Base-by-base conservation (phyloP, 805 yeast genomes). In the Huiozyma sinensis region DNA sequence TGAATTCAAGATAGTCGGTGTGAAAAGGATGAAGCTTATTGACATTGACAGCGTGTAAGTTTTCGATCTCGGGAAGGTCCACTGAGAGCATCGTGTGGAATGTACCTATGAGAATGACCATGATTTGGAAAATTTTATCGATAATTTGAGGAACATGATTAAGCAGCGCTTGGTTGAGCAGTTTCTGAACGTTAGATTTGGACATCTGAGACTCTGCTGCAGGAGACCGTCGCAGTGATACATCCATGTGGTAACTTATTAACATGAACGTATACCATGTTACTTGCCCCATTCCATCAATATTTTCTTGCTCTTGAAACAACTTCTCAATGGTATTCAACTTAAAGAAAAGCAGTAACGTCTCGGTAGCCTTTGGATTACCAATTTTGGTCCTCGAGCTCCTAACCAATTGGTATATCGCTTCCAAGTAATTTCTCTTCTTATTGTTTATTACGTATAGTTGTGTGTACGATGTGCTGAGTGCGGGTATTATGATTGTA, bases 21-120 rank as follows among this genome's bases (percentile, higher is more conserved):
- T 17, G 24, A 4, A 17, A 17, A 17, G 2, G 4, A 17, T 17
- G 24, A 2, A 17, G 24, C 24, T 17, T 17, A 17, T 17, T 17
- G 24, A 17, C 24, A 17, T 17, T 17, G 24, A 17, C 24, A 17
- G 24, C 24, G 24, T 17, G 24, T 17, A 17, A 17, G 24, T 7
- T 13, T 17, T 36, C 64, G 56, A 30, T 56, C 44, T 43, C 36
- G 51, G 43, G 8, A 11, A 30, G 28, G 27, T 36, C 11, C 9
- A n/a, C 28, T 10, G 24, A 27, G 28, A 11, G 27, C n/a, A 36
- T 12, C 13, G 28, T 11, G 28, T n/a, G 5, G 28, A 36, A 36
- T 7, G 38, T 36, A 12, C 38, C 38, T 10, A 36, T 36, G 12
- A 36, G n/a, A 9, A 36, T 36, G 28, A 36, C 38, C 11, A 13